phyloP scores from a whole-genome alignment of 371 early-diverging fungal genomes.

The Lichtheimia hyalospora region DNA sequence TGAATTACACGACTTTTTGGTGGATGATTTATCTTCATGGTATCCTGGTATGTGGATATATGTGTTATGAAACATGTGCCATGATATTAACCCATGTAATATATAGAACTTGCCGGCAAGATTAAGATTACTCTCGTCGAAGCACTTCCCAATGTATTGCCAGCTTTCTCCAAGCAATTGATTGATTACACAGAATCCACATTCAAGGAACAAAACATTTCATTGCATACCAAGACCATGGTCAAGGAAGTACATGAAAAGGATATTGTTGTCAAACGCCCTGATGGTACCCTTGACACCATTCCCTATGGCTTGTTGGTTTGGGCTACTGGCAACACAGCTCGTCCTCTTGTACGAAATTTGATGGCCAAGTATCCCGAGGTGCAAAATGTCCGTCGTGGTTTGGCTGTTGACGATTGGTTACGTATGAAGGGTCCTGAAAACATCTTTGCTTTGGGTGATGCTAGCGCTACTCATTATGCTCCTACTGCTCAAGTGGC shows the following conservation, averaged over 20 bases:
- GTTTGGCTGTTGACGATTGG: constrained; percentile 83
- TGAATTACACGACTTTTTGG: constrained; percentile 90
- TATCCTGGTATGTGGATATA: constrained; percentile 60
- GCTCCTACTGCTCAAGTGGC: constrained; percentile 96
- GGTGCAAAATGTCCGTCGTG: constrained; percentile 78
- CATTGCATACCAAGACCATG: constrained; percentile 83
- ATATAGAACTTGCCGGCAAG: constrained; percentile 71
- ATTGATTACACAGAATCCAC: constrained; percentile 89
- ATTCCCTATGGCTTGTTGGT: constrained; percentile 90
- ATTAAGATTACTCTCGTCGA: constrained; percentile 90
- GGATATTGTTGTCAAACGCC: constrained; percentile 75
- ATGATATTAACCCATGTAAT: neutral
- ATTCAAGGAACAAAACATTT: constrained; percentile 85
- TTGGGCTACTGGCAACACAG: constrained; percentile 96
- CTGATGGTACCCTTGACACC: constrained; percentile 60
- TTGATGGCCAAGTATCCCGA: constrained; percentile 72
- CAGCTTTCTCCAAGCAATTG: constrained; percentile 86
- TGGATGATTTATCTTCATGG: constrained; percentile 82
- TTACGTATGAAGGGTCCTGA: constrained; percentile 73
- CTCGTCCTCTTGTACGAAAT: constrained; percentile 74
- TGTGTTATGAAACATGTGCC: no score
- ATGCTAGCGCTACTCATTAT: constrained; percentile 82
- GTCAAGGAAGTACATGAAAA: constrained; percentile 87
- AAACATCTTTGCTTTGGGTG: constrained; percentile 86
- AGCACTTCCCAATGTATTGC: constrained; percentile 84